Evolutionary conservation across 805 yeast species (phyloP), one percentile per base, ranked within the genome.

Genomic region (Candida tammaniensis): DNA sequence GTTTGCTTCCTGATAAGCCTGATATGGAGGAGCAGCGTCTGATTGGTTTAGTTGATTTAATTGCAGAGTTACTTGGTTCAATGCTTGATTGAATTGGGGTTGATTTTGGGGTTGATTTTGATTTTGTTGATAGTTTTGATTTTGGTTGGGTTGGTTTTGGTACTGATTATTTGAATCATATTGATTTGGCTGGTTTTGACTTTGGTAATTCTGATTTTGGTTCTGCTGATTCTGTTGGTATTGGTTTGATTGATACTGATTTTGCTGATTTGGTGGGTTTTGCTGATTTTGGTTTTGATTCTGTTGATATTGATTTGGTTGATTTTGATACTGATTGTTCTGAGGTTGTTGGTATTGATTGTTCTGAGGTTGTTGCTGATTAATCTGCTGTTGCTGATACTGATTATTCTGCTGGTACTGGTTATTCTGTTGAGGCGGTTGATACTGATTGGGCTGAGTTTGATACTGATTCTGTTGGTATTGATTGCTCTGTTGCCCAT

Each of bases 381-480:
- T 17, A 17, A 21, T 16, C 19, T 30, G 31, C n/a, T 31, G 35
- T n/a, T 25, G 24, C 16, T 33, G 36, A 7, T 33, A 35, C 6
- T 10, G 32, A 7, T 14, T 29, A 24, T n/a, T n/a, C n/a, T n/a
- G n/a, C n/a, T n/a, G n/a, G n/a, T n/a, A n/a, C n/a, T n/a, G n/a
- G n/a, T n/a, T 18, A 47, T 17, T 38, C 51, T 18, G 15, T n/a
- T n/a, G n/a, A n/a, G n/a, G n/a, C n/a, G n/a, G 22, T 19, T 19
- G 22, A 10, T 10, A n/a, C n/a, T n/a, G n/a, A 11, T 5, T 16
- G 11, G n/a, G 27, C 8, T 7, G n/a, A 10, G 29, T 35, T 18
- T 22, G 38, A 13, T 16, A 9, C 25, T 24, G 38, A 10, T 24
- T n/a, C 21, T 19, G 7, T 7, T 7, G 21, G 21, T 9, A 19